phyloP scores from a whole-genome alignment of 257 asterid genomes.

The Lavandula angustifolia region DNA sequence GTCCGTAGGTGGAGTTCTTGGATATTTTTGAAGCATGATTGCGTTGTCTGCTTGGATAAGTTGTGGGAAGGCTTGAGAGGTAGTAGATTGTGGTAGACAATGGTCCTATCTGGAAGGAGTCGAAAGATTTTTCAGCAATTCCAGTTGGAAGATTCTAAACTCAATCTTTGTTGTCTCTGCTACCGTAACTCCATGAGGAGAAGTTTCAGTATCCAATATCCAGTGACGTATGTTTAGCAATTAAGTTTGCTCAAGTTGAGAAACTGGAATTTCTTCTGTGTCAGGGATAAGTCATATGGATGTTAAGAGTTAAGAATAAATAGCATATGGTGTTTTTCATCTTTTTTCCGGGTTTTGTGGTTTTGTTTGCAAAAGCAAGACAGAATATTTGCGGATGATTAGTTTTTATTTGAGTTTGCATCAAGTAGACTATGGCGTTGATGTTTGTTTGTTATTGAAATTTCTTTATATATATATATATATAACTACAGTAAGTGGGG shows the following conservation, averaged over 20 bases:
- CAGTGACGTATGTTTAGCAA: slow-evolving; percentile 8
- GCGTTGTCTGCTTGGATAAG: slow-evolving; percentile 48
- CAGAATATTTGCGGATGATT: no score
- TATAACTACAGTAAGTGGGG: no score
- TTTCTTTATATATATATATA: no score
- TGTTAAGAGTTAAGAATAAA: slow-evolving; percentile 29
- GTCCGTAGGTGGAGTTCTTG: slow-evolving; percentile 49
- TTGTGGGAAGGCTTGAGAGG: slow-evolving; percentile 27
- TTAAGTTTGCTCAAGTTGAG: slow-evolving; percentile 20
- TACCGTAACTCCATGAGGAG: slow-evolving; percentile 35
- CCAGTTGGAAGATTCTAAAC: slow-evolving; percentile 32
- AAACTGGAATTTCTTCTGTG: slow-evolving; percentile 15
- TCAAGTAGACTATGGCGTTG: no score
- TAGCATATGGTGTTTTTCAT: background rate
- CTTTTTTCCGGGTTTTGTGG: no score
- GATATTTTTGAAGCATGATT: slow-evolving; percentile 41
- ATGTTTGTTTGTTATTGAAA: no score
- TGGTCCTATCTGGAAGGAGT: slow-evolving; percentile 37
- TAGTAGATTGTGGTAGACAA: slow-evolving; percentile 37
- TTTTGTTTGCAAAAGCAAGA: no score
- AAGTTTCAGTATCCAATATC: slow-evolving; percentile 32
- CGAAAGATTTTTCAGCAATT: slow-evolving; percentile 29
- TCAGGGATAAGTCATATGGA: slow-evolving; percentile 10
- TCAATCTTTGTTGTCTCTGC: slow-evolving; percentile 29
- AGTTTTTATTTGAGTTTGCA: no score